Evolutionary conservation across 805 yeast genomes (phyloP).

Genomic region (Yamadazyma sp.): DNA sequence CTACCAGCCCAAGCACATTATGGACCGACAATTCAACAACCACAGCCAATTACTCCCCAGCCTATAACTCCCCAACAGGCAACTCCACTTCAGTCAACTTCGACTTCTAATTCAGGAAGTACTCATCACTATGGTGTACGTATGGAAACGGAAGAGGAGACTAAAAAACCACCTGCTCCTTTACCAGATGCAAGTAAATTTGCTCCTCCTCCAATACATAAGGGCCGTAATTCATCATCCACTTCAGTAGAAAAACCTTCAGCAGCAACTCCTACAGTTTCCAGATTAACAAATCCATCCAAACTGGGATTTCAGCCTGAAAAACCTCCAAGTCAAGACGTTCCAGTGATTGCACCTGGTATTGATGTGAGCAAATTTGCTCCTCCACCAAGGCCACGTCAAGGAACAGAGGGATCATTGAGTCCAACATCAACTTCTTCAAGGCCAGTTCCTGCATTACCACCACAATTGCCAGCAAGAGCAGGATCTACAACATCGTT

Average conservation of each 20-base stretch:
- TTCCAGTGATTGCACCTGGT: constrained; percentile 13
- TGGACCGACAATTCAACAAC: neutral
- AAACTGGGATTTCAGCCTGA: constrained; percentile 1
- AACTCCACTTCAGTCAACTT: neutral
- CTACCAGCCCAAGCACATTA: neutral
- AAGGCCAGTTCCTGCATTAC: constrained; percentile 2
- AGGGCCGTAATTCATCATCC: constrained; percentile 18
- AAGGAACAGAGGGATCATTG: constrained; percentile 1
- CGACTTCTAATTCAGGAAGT: constrained; percentile 17
- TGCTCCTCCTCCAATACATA: constrained; percentile 43
- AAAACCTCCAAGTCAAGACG: constrained; percentile 6
- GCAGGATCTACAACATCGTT: constrained; percentile 6
- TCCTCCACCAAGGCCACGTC: constrained; percentile 15
- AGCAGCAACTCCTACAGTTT: neutral
- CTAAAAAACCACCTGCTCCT: constrained; percentile 24
- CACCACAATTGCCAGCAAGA: constrained; percentile 12
- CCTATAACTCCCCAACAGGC: neutral
- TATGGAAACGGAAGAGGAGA: constrained; percentile 5
- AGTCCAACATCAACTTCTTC: neutral
- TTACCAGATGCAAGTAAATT: constrained; percentile 35
- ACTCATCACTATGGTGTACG: constrained; percentile 3
- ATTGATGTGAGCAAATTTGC: constrained; percentile 32
- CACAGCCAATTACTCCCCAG: constrained; percentile 3
- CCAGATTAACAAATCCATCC: constrained; percentile 1
- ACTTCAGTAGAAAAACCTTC: constrained; percentile 2